These are phyloP conservation scores for Schwanniomyces vanrijiae DNA, from an alignment of 805 yeast genomes.

Conservation along the genomic window DNA sequence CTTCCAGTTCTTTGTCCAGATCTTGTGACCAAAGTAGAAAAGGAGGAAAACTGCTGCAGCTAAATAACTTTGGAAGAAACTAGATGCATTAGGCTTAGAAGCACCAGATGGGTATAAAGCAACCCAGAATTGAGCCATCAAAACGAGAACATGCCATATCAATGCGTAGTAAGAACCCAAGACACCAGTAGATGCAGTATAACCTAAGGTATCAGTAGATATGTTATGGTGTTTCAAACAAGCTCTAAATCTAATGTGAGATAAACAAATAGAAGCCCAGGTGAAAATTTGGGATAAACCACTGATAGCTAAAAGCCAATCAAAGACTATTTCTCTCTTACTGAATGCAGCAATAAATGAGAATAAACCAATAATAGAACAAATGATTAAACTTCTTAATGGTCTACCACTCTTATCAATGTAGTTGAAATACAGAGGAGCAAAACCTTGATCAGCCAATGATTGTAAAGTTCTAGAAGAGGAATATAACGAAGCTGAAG, in stretches of 20 bases:
- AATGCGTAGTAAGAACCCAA: constrained; percentile 39
- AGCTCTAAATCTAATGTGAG: constrained; percentile 41
- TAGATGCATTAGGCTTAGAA: constrained; percentile 22
- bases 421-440: constrained; percentile 38
- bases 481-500: constrained; percentile 42
- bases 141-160: constrained; percentile 29
- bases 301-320: constrained; percentile 42
- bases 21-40: constrained; percentile 33
- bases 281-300: constrained; percentile 44
- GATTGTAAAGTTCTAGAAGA: constrained; percentile 44
- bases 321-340: constrained; percentile 39
- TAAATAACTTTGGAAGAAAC: constrained; percentile 34
- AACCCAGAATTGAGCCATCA: constrained; percentile 46
- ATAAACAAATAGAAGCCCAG: constrained; percentile 41
- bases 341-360: constrained; percentile 43
- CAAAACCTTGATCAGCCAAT: constrained; percentile 42
- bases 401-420: constrained; percentile 45
- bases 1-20: constrained; percentile 30
- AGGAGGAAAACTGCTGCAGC: constrained; percentile 32
- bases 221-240: constrained; percentile 34
- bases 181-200: constrained; percentile 39
- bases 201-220: constrained; percentile 29
- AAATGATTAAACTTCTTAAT: constrained; percentile 33
- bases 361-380: constrained; percentile 36
- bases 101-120: constrained; percentile 40